Base-by-base conservation (phyloP, 768 basidiomycete species). In the Boletus pseudo-olivaceus region DNA sequence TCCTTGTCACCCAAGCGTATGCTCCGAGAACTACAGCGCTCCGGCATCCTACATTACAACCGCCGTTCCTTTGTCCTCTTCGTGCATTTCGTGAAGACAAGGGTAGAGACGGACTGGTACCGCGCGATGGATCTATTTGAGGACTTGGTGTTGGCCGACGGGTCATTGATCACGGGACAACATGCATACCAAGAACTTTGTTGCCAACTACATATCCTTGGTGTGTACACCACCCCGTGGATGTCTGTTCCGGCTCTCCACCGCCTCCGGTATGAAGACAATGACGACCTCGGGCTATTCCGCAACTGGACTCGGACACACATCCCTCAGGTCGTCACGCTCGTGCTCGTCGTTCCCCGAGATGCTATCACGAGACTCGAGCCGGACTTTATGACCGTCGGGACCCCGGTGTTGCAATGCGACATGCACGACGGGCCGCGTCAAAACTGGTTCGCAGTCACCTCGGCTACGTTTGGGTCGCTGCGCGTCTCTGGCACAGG, bases 51-150 rank as follows among this genome's bases (percentile, higher is more conserved):
- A 17, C 79, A 78, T 51, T 82, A 85, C 55, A 72, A 62, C 23
- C 75, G 83, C 9, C 71, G 71, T 30, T 76, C 73, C 29, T 83
- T 84, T 49, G 79, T 69, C 0, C 53, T 71, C 0, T 66, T 85
- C 35, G 70, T 84, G 8, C 67, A 67, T 26, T 53, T 76, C 8
- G 67, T 80, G 11, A 75, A 73, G 54, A 65, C 62, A n/a, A 65
- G 71, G 37, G 60, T 76, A 1, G 52, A 54, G 14, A 61, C 67
- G 0, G 66, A 76, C 41, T 86, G 85, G 84, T 37, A 40, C 1
- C 43, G 64, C 15, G 58, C 72, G 6, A 75, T 85, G 71, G 57
- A 68, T 4, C 39, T 61, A 33, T 32, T 73, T 77, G 47, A 51
- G 69, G 20, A 47, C 7, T 7, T 64, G 23, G 45, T 47, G 2